phyloP scores from a whole-genome alignment of 2,329 filamentous ascomycete genomes.

The Penicillium sp. region DNA sequence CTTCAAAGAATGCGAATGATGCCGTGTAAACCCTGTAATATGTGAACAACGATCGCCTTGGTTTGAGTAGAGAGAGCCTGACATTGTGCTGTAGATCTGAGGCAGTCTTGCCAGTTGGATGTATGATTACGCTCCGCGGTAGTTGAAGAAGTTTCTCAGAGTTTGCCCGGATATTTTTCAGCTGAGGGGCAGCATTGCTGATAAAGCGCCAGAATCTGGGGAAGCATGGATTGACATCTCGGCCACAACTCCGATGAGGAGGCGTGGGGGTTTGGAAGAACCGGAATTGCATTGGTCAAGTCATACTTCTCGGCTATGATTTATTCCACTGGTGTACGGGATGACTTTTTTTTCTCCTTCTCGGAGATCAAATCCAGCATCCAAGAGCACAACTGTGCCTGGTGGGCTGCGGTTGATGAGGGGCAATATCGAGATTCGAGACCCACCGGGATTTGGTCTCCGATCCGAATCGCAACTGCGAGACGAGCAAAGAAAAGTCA shows the following conservation, averaged over 20 bases:
- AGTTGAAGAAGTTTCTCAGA: background rate
- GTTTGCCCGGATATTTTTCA: background rate
- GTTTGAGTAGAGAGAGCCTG: background rate
- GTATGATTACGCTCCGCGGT: background rate
- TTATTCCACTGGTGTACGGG: background rate
- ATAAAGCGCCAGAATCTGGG: constrained; percentile 8
- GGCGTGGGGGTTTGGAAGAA: constrained; percentile 12
- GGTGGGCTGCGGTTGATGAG: background rate
- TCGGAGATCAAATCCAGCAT: background rate
- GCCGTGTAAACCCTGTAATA: constrained; percentile 60
- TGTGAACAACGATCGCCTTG: background rate
- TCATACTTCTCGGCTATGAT: background rate
- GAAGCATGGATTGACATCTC: constrained; percentile 9
- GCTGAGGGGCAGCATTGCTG: constrained; percentile 1
- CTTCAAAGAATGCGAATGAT: constrained; percentile 80
- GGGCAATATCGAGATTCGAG: background rate
- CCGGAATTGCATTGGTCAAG: background rate
- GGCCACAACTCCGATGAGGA: constrained; percentile 21
- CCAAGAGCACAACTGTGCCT: background rate
- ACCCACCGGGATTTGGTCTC: constrained; percentile 1
- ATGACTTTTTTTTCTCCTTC: background rate
- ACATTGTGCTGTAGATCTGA: constrained; percentile 7
- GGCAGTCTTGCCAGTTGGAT: background rate
- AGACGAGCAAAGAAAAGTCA: too few relatives aligned
- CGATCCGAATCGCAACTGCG: background rate